phyloP scores from a whole-genome alignment of 169 alveolate genomes.

The Eimeria acervulina region DNA sequence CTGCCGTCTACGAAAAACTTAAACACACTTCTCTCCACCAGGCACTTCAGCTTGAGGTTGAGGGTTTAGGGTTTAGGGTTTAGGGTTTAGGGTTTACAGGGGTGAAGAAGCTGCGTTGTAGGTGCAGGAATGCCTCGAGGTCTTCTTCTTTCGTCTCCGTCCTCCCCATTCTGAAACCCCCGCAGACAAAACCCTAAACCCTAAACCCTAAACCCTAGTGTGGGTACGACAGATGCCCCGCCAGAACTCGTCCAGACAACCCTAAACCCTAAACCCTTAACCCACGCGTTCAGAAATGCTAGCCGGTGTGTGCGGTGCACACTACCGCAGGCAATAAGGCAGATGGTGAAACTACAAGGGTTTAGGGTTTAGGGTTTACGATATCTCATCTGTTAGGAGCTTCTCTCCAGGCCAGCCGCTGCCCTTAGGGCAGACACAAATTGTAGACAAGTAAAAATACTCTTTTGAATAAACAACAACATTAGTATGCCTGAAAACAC shows the following conservation, averaged over 20 bases:
- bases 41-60: background rate
- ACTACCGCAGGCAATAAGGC: background rate
- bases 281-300: background rate
- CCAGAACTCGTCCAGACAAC: background rate
- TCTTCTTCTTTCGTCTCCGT: conserved; percentile 24
- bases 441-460: conserved; percentile 58
- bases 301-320: background rate
- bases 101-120: conserved; percentile 53
- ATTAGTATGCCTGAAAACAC: conserved; percentile 66
- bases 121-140: conserved; percentile 59
- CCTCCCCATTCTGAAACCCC: conserved; percentile 52
- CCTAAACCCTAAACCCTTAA: conserved; percentile 11
- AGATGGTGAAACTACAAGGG: background rate
- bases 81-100: conserved; percentile 71
- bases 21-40: too few species aligned
- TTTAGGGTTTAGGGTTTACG: conserved; percentile 45
- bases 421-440: conserved; percentile 76
- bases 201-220: conserved; percentile 37
- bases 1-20: too few species aligned
- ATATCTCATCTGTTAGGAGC: conserved; percentile 18
- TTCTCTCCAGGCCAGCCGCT: conserved; percentile 79
- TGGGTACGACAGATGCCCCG: background rate
- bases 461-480: conserved; percentile 61
- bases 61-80: conserved; percentile 37
- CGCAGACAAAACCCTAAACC: background rate